Base-by-base conservation (phyloP, 208 protist species). In the Acanthamoeba sp. region DNA sequence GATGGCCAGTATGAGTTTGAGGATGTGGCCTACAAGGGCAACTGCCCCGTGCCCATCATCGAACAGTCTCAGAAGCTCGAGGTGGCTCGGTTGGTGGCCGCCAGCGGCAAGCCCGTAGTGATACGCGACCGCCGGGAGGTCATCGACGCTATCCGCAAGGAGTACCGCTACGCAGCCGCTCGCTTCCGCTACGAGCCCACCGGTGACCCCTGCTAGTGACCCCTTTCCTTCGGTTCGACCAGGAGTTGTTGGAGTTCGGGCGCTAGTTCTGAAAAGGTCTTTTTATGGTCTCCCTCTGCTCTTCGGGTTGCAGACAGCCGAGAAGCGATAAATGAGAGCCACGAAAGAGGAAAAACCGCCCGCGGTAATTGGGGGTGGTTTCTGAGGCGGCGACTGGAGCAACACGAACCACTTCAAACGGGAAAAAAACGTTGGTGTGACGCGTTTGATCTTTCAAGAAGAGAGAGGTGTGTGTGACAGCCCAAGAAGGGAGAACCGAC, bases 1-100 rank as follows among this genome's bases (percentile, higher is more conserved):
- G 20, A 62, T 62, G 55, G 22, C 2, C 57, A 95, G 94, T 97
- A 97, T 24, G 89, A 94, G 18, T 97, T 97, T 52, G 95, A 96
- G 55, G 90, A 97, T 52, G 87, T 97, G 36, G 95, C 95, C 22
- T 97, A 97, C 90, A 97, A 97, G 78, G 45, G 40, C 42, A 87
- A 95, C 45, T 96, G 95, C 50, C 95, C 95, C 24, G 96, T 97
- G 16, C 94, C 95, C 36, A 97, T 97, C 55, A 96, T 96, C 34
- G 96, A 97, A 91, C 94, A 97, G 76, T 96, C 95, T 32, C 95
- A 95, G 22, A 97, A 97, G 85, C 66, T 97, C 1, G 62, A 94
- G 52, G 95, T 97, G 71, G 96, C 96, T 12, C 48, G 59, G 16
- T 40, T 62, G 9, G 66, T 97, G 9, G 95, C 91, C 59, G 76